These are phyloP conservation scores for Amoeboaphelidium protococcarum DNA, from an alignment of 371 early-diverging fungal species.

Conservation along the genomic window DNA sequence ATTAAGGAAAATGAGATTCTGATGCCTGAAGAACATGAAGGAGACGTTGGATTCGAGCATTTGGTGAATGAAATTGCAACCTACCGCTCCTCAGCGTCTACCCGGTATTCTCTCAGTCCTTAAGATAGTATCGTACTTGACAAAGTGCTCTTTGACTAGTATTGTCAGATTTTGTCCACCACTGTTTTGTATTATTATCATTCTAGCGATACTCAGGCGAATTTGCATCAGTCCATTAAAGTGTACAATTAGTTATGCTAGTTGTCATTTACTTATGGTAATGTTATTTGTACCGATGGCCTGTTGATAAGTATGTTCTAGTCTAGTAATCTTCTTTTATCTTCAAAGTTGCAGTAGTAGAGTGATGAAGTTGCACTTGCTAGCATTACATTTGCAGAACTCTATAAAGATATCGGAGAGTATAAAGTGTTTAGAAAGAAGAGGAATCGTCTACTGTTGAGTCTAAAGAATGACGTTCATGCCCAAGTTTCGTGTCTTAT, in stretches of 20 bases:
- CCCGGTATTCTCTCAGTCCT: background rate
- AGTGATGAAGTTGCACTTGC: too few relatives aligned
- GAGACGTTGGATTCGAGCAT: background rate
- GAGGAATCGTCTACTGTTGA: too few relatives aligned
- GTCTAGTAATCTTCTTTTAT: too few relatives aligned
- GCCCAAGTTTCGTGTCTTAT: too few relatives aligned
- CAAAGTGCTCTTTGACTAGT: background rate
- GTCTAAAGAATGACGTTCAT: too few relatives aligned
- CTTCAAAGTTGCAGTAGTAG: too few relatives aligned
- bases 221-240: background rate
- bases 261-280: background rate
- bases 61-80: background rate
- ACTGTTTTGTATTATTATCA: background rate
- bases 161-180: background rate
- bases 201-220: background rate
- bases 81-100: background rate
- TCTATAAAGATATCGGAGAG: too few relatives aligned
- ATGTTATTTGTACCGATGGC: too few relatives aligned
- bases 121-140: background rate
- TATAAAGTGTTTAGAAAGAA: too few relatives aligned
- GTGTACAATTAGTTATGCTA: background rate
- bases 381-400: too few relatives aligned
- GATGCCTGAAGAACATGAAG: constrained; percentile 57
- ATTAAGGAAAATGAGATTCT: constrained; percentile 53
- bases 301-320: too few relatives aligned